These are phyloP conservation scores for Leccinum rimulosum DNA, from an alignment of 768 basidiomycete genomes.

Conservation along the genomic window DNA sequence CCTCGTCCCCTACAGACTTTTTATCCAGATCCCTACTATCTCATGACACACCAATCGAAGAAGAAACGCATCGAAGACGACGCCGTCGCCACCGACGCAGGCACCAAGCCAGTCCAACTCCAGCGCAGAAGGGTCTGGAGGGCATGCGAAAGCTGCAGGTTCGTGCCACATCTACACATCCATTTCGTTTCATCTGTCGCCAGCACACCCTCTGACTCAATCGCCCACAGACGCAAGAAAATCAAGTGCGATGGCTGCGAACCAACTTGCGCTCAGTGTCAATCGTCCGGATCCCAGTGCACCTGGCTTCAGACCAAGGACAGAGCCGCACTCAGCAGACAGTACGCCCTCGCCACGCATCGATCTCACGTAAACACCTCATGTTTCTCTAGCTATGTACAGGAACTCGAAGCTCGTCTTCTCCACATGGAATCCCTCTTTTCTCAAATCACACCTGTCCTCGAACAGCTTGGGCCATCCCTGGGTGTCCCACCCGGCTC, in stretches of 20 bases:
- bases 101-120: conserved; percentile 70
- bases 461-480: conserved; percentile 67
- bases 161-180: conserved; percentile 27
- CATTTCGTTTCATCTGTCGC: conserved; percentile 10
- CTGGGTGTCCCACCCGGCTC: conserved; percentile 41
- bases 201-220: conserved; percentile 16
- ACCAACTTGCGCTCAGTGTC: conserved; percentile 82
- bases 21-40: conserved; percentile 43
- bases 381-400: conserved; percentile 66
- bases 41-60: conserved; percentile 59
- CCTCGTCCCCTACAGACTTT: conserved; percentile 21
- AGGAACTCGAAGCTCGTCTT: conserved; percentile 84
- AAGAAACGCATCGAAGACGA: conserved; percentile 76
- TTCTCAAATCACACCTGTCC: conserved; percentile 73
- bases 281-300: conserved; percentile 70
- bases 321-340: conserved; percentile 84
- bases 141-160: conserved; percentile 89
- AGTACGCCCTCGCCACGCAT: conserved; percentile 49
- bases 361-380: conserved; percentile 13
- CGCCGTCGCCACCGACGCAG: conserved; percentile 45
- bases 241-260: conserved; percentile 91
- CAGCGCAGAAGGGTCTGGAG: conserved; percentile 83
- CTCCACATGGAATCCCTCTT: conserved; percentile 89
- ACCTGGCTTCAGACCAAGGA: conserved; percentile 93
- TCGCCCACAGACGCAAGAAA: conserved; percentile 71